Percentiles rank a stretch among this genome's conserved stretches.
phyloP scores from a whole-genome alignment of 108 stramenopile genomes.

The Chaetoceros tenuissimus region DNA sequence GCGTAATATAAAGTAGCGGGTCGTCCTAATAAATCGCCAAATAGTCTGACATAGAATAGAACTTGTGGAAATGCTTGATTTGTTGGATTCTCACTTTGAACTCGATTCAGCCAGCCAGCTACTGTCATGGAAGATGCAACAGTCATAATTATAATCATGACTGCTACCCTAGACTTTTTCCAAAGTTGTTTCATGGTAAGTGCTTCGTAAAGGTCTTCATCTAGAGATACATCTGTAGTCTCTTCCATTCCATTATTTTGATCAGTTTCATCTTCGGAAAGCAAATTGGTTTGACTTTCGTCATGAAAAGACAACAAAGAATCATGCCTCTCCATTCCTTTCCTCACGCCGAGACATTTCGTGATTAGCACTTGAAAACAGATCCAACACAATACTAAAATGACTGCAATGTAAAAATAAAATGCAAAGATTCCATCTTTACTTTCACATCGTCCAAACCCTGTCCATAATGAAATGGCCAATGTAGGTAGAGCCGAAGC shows the following conservation, averaged over 20 bases:
- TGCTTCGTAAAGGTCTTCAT: neutral
- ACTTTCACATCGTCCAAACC: constrained; percentile 16
- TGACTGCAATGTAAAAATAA: constrained; percentile 6
- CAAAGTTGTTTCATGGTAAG: constrained; percentile 14
- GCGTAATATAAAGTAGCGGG: constrained; percentile 19
- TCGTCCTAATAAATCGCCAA: constrained; percentile 21
- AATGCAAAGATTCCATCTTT: constrained; percentile 7
- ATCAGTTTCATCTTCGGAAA: neutral
- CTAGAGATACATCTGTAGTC: neutral
- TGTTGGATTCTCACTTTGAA: constrained; percentile 18
- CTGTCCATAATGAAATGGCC: constrained; percentile 15
- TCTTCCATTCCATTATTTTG: neutral
- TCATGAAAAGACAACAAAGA: constrained; percentile 8
- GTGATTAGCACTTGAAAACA: constrained; percentile 17
- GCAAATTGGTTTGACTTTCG: neutral
- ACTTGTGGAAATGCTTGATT: constrained; percentile 14
- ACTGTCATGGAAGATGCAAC: constrained; percentile 30
- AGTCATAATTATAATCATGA: constrained; percentile 19
- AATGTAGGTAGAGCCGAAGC: constrained; percentile 29
- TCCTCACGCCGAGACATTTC: constrained; percentile 5
- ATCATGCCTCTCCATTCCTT: constrained; percentile 24
- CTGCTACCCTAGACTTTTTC: constrained; percentile 3
- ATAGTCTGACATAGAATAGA: constrained; percentile 30
- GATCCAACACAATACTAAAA: constrained; percentile 10
- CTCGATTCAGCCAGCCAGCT: constrained; percentile 33